Evolutionary conservation across 2,329 filamentous ascomycete species (phyloP).

Genomic region (Clarireedia hainanense): DNA sequence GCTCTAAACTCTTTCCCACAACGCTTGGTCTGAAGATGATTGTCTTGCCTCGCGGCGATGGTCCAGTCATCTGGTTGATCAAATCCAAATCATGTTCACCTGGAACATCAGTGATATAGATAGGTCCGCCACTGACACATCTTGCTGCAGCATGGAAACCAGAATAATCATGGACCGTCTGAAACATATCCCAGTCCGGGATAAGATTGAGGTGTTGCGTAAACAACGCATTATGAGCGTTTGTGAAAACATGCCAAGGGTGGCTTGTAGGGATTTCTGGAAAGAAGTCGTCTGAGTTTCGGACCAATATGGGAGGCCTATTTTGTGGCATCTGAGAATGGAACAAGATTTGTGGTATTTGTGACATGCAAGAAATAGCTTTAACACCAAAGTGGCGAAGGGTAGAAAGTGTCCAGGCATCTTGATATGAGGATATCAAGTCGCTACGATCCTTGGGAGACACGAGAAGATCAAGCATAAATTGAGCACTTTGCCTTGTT

Average conservation of each 20-base stretch:
- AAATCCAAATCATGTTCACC: slow-evolving; percentile 70
- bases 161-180: slow-evolving; percentile 59
- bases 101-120: slow-evolving; percentile 89
- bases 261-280: slow-evolving; percentile 74
- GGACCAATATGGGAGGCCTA: slow-evolving; percentile 63
- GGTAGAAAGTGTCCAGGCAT: slow-evolving; percentile 74
- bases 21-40: slow-evolving; percentile 74
- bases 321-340: slow-evolving; percentile 73
- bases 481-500: slow-evolving; percentile 51
- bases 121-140: slow-evolving; percentile 82
- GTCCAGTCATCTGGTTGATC: slow-evolving; percentile 73
- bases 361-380: slow-evolving; percentile 91
- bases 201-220: slow-evolving; percentile 79
- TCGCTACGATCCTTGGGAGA: slow-evolving; percentile 61
- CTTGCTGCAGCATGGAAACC: slow-evolving; percentile 84
- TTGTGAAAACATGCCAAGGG: slow-evolving; percentile 91
- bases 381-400: slow-evolving; percentile 71
- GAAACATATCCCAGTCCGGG: slow-evolving; percentile 74
- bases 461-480: slow-evolving; percentile 70
- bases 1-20: slow-evolving; percentile 62
- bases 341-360: slow-evolving; percentile 79
- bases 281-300: slow-evolving; percentile 91
- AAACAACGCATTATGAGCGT: slow-evolving; percentile 80
- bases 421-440: slow-evolving; percentile 69
- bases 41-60: slow-evolving; percentile 62